phyloP scores from a whole-genome alignment of 306 rosid genomes.

The Glycine tomentella region DNA sequence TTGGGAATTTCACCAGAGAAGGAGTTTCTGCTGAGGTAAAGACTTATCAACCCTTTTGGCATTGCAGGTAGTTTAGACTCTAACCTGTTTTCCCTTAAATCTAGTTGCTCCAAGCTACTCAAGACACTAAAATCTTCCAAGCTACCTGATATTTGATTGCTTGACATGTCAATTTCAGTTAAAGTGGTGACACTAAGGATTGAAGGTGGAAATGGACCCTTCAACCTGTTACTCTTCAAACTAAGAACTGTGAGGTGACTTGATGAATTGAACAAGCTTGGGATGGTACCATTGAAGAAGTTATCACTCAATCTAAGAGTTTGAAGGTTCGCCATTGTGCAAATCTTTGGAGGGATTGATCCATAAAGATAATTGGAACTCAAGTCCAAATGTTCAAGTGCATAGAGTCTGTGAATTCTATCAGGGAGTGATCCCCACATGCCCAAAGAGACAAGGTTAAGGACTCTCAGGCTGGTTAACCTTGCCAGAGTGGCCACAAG shows the following conservation, averaged over 20 bases:
- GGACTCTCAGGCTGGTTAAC: conserved; percentile 69
- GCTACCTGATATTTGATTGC: conserved; percentile 64
- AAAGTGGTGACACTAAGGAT: conserved; percentile 52
- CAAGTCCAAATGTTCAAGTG: conserved; percentile 81
- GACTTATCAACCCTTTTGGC: conserved; percentile 62
- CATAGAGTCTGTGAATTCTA: conserved; percentile 75
- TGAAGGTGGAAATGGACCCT: conserved; percentile 74
- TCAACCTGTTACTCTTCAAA: conserved; percentile 70
- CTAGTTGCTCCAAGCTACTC: conserved; percentile 58
- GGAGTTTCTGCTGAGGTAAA: conserved; percentile 67
- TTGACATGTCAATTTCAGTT: conserved; percentile 61
- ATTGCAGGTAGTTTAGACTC: conserved; percentile 59
- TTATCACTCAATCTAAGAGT: conserved; percentile 69
- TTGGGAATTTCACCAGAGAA: conserved; percentile 80
- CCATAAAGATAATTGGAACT: conserved; percentile 88
- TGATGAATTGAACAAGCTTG: conserved; percentile 66
- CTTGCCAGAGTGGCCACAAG: conserved; percentile 85
- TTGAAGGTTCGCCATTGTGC: conserved; percentile 73
- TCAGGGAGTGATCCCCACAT: conserved; percentile 94
- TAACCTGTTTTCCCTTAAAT: conserved; percentile 67
- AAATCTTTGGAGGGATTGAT: conserved; percentile 84
- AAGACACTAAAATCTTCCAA: conserved; percentile 67
- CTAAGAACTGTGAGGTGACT: conserved; percentile 62
- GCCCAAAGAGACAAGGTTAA: conserved; percentile 79
- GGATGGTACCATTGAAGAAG: conserved; percentile 77